A percentile compares a stretch with the other conserved stretches of the same genome.
Evolutionary conservation across 2,329 filamentous ascomycete genomes (phyloP).

Genomic region (Zymoseptoria tritici): DNA sequence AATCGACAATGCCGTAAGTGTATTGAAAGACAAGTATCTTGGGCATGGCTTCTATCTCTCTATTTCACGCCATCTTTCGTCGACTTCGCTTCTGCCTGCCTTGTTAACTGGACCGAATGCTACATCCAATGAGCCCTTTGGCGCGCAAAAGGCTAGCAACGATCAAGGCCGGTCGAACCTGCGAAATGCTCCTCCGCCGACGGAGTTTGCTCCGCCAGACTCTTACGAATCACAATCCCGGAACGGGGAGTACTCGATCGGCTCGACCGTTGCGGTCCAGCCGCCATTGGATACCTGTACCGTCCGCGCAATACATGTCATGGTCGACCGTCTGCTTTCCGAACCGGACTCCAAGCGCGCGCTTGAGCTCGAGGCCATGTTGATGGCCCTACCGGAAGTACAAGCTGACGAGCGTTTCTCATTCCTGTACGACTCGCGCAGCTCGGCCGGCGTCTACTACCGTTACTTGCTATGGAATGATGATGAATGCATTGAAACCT

Average conservation of each 20-base stretch:
- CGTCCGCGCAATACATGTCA: slow-evolving; percentile 78
- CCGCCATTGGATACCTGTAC: slow-evolving; percentile 71
- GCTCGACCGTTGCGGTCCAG: slow-evolving; percentile 43
- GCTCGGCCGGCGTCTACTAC: slow-evolving; percentile 77
- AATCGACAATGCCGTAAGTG: slow-evolving; percentile 71
- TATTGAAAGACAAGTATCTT: slow-evolving; percentile 74
- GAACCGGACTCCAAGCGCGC: slow-evolving; percentile 47
- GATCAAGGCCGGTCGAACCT: slow-evolving; percentile 33
- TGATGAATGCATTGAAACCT: slow-evolving; percentile 39
- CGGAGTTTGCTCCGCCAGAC: slow-evolving; percentile 64
- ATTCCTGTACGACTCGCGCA: slow-evolving; percentile 85
- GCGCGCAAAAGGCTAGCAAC: slow-evolving; percentile 20
- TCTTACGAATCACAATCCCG: slow-evolving; percentile 51
- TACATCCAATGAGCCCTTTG: slow-evolving; percentile 22
- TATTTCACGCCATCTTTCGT: slow-evolving; percentile 76
- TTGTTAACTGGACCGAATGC: slow-evolving; percentile 4
- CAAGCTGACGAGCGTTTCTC: slow-evolving; percentile 85
- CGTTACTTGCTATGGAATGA: slow-evolving; percentile 75
- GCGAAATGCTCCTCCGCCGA: slow-evolving; percentile 41
- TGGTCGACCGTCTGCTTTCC: slow-evolving; percentile 69
- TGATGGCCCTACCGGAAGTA: slow-evolving; percentile 81
- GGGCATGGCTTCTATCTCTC: slow-evolving; percentile 77
- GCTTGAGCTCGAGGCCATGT: slow-evolving; percentile 78
- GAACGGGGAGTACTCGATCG: slow-evolving; percentile 6
- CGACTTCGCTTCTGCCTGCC: slow-evolving; percentile 30